These are phyloP conservation scores for Imleria badia DNA, from an alignment of 768 basidiomycete species.

Conservation along the genomic window DNA sequence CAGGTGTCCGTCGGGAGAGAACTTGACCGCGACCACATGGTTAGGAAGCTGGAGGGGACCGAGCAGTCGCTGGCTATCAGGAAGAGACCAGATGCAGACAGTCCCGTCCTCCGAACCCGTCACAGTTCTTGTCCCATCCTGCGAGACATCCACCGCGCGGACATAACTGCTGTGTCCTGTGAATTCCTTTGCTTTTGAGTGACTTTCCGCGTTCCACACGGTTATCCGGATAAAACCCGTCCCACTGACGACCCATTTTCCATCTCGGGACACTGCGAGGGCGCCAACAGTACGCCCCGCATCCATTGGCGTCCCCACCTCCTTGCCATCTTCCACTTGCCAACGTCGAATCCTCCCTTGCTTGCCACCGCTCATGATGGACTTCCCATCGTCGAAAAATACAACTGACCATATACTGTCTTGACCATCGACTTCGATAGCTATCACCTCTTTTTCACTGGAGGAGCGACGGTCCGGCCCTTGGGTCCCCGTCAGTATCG, in stretches of 20 bases:
- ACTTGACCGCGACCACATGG: background rate
- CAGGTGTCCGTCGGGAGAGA: slow-evolving; percentile 8
- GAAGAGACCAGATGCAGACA: slow-evolving; percentile 7
- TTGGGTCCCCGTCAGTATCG: background rate
- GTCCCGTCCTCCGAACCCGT: background rate
- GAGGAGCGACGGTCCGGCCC: background rate
- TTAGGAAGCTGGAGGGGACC: background rate
- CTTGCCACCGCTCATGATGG: background rate
- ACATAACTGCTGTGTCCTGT: background rate
- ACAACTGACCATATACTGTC: background rate
- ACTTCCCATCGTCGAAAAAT: background rate
- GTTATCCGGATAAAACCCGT: background rate
- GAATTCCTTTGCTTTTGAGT: background rate
- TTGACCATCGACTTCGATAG: background rate
- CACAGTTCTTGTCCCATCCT: background rate
- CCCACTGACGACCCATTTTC: slow-evolving; percentile 5
- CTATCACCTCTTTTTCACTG: background rate
- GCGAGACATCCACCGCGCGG: slow-evolving; percentile 1
- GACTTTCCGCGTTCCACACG: background rate
- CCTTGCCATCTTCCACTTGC: slow-evolving; percentile 2
- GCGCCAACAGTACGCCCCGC: background rate
- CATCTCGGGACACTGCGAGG: background rate
- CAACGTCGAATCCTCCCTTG: background rate
- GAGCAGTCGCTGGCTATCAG: background rate
- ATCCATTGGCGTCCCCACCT: background rate